Conservation (phyloP, 31 red algal species). For the Asparagopsis taxiformis region DNA sequence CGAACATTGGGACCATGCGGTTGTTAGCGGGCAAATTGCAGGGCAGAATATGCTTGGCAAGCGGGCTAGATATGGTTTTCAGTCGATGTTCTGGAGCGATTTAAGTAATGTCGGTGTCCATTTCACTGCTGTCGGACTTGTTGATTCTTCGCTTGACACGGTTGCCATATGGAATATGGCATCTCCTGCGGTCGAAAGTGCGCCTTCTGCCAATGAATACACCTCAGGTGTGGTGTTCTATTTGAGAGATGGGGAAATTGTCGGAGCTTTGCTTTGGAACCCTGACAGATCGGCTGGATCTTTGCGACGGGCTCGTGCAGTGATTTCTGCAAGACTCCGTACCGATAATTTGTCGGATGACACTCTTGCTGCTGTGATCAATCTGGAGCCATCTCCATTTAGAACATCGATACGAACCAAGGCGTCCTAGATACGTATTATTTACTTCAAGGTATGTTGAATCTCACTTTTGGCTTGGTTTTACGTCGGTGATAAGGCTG, state of each 20-base stretch:
- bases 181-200: background rate
- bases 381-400: conserved; percentile 10
- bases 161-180: conserved; percentile 63
- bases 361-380: conserved; percentile 48
- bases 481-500: too few relatives aligned
- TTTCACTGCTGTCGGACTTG: conserved; percentile 72
- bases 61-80: conserved; percentile 38
- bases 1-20: conserved; percentile 91
- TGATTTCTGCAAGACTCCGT: conserved; percentile 41
- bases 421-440: conserved; percentile 8
- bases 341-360: conserved; percentile 15
- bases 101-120: conserved; percentile 54
- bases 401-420: conserved; percentile 18
- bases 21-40: conserved; percentile 73
- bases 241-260: conserved; percentile 40
- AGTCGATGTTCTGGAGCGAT: conserved; percentile 94
- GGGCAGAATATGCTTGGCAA: conserved; percentile 63
- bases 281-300: conserved; percentile 36
- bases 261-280: conserved; percentile 72
- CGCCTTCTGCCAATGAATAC: conserved; percentile 46
- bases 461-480: too few relatives aligned
- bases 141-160: conserved; percentile 64
- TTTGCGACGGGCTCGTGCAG: conserved; percentile 54
- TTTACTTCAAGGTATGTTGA: too few relatives aligned
- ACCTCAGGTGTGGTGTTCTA: conserved; percentile 52